A percentile compares a stretch with the other conserved stretches of the same genome.
These are phyloP conservation scores for Ailanthus altissimus DNA, from an alignment of 345 rosid species.

Conservation along the genomic window DNA sequence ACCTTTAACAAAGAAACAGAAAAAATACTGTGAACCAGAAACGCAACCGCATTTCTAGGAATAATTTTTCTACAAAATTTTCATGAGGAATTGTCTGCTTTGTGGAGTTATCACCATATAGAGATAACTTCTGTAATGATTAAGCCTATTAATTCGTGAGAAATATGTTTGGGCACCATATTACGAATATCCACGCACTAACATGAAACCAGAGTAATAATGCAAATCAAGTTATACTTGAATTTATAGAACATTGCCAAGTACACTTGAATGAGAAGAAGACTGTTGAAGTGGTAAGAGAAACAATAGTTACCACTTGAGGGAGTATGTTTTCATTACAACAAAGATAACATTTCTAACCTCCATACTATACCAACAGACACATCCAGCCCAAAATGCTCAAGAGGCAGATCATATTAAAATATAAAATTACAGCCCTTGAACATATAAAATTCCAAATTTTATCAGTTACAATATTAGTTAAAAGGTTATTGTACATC, in stretches of 20 bases:
- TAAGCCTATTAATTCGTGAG: not conserved
- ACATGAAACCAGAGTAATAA: not conserved
- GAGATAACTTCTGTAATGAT: not conserved
- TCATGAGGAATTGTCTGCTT: not conserved
- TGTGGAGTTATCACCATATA: not conserved
- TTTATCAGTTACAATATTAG: constrained; percentile 43
- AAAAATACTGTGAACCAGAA: not conserved
- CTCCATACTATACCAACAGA: constrained; percentile 12
- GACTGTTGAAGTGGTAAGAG: not conserved
- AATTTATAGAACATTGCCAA: not conserved
- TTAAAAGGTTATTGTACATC: constrained; percentile 60
- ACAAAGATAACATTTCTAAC: not conserved
- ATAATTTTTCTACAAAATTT: not conserved
- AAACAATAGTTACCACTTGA: constrained; percentile 17
- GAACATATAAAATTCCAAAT: constrained; percentile 38
- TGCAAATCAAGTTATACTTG: not conserved
- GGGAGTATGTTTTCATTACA: constrained; percentile 29
- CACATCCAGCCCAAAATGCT: constrained; percentile 32
- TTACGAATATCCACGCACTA: not conserved
- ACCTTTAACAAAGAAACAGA: constrained; percentile 1
- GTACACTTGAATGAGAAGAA: not conserved
- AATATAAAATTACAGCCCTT: constrained; percentile 32
- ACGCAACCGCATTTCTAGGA: not conserved
- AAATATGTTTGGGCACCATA: not conserved
- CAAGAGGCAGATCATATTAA: constrained; percentile 16